These are phyloP conservation scores for Setaria viridis DNA, from an alignment of 202 grass and related monocot species.

Conservation along the genomic window DNA sequence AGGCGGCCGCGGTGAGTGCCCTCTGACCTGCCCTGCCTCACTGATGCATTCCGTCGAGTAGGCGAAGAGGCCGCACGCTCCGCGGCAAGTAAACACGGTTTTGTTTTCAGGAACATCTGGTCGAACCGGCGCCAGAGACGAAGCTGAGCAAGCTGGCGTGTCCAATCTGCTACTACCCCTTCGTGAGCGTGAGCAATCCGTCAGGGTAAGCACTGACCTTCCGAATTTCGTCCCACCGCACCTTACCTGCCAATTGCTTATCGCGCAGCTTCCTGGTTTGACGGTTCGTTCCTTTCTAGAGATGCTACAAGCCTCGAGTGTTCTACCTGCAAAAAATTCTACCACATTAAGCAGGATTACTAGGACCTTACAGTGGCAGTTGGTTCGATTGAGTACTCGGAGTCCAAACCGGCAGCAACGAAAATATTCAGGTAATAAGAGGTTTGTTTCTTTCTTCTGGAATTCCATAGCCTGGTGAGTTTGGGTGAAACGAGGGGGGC, in stretches of 20 bases:
- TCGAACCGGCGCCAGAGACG: slow-evolving; percentile 4
- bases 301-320: too few relatives aligned
- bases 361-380: slow-evolving; percentile 75
- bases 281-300: too few relatives aligned
- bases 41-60: slow-evolving; percentile 15
- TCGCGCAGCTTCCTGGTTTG: too few relatives aligned
- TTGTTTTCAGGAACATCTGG: slow-evolving; percentile 32
- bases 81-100: neutral
- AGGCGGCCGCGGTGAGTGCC: slow-evolving; percentile 13
- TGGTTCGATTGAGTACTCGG: slow-evolving; percentile 69
- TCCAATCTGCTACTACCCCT: slow-evolving; percentile 83
- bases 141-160: slow-evolving; percentile 72
- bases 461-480: neutral
- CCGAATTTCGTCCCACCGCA: neutral
- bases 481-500: neutral
- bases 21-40: too few relatives aligned
- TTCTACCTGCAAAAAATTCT: too few relatives aligned
- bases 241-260: neutral
- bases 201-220: slow-evolving; percentile 47
- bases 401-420: slow-evolving; percentile 68
- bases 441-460: slow-evolving; percentile 24
- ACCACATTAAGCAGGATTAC: neutral
- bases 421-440: slow-evolving; percentile 76
- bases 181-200: slow-evolving; percentile 46
- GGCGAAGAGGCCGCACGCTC: neutral